Conservation (phyloP, 345 rosid genomes). For the Syzygium oleosum region DNA sequence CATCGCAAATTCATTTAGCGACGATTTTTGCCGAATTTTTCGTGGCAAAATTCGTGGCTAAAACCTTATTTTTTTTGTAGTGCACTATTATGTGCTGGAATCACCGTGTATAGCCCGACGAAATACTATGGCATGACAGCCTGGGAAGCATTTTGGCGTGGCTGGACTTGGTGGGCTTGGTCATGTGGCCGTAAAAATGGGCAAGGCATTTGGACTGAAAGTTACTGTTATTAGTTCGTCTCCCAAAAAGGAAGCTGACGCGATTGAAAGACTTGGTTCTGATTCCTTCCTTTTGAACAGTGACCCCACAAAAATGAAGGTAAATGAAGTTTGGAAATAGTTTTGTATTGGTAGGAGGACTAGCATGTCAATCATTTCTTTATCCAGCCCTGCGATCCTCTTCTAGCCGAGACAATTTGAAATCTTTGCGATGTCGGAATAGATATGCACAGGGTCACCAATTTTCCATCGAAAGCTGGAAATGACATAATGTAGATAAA, state of each 20-base stretch:
- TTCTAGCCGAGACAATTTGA: neutral
- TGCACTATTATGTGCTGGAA: constrained; percentile 83
- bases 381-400: neutral
- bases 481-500: neutral
- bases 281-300: constrained; percentile 49
- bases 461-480: neutral
- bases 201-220: constrained; percentile 77
- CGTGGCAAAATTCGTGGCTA: no score
- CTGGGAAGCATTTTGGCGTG: constrained; percentile 79
- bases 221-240: constrained; percentile 79
- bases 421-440: neutral
- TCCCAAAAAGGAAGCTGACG: constrained; percentile 43
- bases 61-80: no score
- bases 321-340: constrained; percentile 2
- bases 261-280: constrained; percentile 39
- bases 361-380: neutral
- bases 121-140: constrained; percentile 72
- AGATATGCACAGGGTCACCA: no score
- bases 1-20: no score
- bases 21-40: no score
- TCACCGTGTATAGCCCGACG: constrained; percentile 85
- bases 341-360: neutral
- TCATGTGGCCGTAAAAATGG: constrained; percentile 81
- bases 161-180: constrained; percentile 93
- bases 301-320: constrained; percentile 65